A percentile compares a stretch with the other conserved stretches of the same genome.
Conservation (phyloP, 345 rosid genomes). For the Sisymbrium irio region DNA sequence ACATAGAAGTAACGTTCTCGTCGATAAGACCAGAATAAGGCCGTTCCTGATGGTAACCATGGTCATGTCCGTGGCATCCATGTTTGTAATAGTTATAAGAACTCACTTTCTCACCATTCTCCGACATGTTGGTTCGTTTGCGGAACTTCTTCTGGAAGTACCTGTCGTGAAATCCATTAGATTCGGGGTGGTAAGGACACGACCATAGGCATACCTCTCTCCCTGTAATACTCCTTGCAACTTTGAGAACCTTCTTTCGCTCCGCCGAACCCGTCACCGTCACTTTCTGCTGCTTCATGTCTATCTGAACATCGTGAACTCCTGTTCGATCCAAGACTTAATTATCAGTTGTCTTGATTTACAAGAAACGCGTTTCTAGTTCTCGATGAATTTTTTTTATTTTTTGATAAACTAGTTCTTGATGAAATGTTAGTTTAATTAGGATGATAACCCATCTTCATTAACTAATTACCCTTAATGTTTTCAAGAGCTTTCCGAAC, state of each 20-base stretch:
- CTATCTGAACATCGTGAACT: constrained; percentile 58
- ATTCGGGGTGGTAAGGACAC: constrained; percentile 55
- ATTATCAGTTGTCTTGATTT: constrained; percentile 10
- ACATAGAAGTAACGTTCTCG: constrained; percentile 44
- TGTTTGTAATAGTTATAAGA: constrained; percentile 56
- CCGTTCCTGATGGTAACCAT: constrained; percentile 46
- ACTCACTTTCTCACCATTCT: constrained; percentile 32
- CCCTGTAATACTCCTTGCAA: constrained; percentile 49
- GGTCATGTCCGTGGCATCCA: constrained; percentile 42
- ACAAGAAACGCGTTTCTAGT: background rate
- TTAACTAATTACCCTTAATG: constrained; percentile 47
- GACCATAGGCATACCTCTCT: constrained; percentile 70
- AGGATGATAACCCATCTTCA: background rate
- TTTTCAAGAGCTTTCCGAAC: constrained; percentile 59
- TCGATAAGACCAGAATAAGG: constrained; percentile 39
- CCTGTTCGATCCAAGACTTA: constrained; percentile 41
- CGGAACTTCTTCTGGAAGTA: constrained; percentile 17
- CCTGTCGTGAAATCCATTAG: constrained; percentile 31
- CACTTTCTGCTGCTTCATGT: constrained; percentile 65
- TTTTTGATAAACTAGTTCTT: too few relatives aligned
- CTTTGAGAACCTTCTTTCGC: constrained; percentile 56
- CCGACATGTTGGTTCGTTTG: background rate
- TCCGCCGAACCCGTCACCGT: constrained; percentile 73
- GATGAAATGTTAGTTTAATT: background rate
- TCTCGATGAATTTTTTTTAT: background rate